Percentiles rank a stretch among this genome's conserved stretches.
Evolutionary conservation across 1,139 yeast genomes (phyloP).

Genomic region (Taphrina communis): DNA sequence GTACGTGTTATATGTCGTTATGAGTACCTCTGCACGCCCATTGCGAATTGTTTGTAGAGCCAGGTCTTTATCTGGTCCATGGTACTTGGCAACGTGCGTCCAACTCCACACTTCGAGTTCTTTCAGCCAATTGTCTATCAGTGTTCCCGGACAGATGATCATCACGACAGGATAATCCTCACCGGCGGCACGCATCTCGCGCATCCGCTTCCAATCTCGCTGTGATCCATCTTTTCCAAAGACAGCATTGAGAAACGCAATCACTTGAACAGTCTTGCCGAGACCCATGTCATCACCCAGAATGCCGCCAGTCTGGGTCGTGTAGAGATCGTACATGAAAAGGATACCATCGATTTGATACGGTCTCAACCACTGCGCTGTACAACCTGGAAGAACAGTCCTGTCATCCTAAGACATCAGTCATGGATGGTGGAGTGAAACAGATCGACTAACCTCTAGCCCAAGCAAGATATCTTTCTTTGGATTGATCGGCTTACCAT

Average conservation of each 20-base stretch:
- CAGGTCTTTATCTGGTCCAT: slow-evolving; percentile 74
- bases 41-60: slow-evolving; percentile 59
- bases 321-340: slow-evolving; percentile 41
- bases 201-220: slow-evolving; percentile 63
- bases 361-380: slow-evolving; percentile 42
- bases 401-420: slow-evolving; percentile 3
- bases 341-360: slow-evolving; percentile 42
- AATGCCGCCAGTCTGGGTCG: slow-evolving; percentile 57
- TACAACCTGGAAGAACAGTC: slow-evolving; percentile 34
- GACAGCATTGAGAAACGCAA: slow-evolving; percentile 63
- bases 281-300: slow-evolving; percentile 43
- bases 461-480: slow-evolving; percentile 11
- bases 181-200: slow-evolving; percentile 61
- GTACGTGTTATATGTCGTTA: slow-evolving; percentile 83
- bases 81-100: slow-evolving; percentile 67
- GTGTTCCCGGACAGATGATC: slow-evolving; percentile 82
- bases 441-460: slow-evolving; percentile 6
- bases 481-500: slow-evolving; percentile 13
- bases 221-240: slow-evolving; percentile 75
- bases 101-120: slow-evolving; percentile 64
- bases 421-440: too few species aligned
- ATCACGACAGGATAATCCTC: slow-evolving; percentile 71
- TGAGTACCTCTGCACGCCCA: slow-evolving; percentile 66
- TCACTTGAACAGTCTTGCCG: slow-evolving; percentile 56
- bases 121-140: slow-evolving; percentile 90